Conservation (phyloP, 345 rosid species). For the Camelina sativa region DNA sequence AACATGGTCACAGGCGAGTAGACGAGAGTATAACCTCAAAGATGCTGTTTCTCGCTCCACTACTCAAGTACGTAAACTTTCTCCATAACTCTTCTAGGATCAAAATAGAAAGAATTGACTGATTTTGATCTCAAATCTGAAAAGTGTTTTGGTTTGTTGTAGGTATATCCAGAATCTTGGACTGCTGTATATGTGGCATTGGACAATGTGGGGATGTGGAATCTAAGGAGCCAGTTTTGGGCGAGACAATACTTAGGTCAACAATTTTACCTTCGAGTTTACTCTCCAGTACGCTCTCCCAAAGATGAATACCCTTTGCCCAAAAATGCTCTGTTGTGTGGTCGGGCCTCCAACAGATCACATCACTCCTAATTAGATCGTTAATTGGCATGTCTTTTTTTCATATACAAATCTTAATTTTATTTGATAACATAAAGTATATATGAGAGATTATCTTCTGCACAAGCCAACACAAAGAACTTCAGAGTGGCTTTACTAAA, state of each 20-base stretch:
- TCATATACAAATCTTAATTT: not conserved
- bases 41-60: conserved; percentile 83
- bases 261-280: conserved; percentile 74
- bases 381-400: not conserved
- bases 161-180: conserved; percentile 90
- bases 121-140: not conserved
- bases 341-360: conserved; percentile 48
- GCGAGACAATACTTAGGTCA: conserved; percentile 45
- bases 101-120: not conserved
- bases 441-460: not conserved
- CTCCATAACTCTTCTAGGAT: not conserved
- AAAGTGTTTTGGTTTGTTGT: conserved; percentile 34
- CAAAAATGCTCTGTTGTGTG: conserved; percentile 72
- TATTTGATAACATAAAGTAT: not conserved
- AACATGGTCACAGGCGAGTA: conserved; percentile 63
- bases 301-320: conserved; percentile 71
- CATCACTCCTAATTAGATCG: not conserved
- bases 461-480: not conserved
- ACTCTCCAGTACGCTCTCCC: conserved; percentile 47
- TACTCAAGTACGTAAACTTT: conserved; percentile 47
- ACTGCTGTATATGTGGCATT: conserved; percentile 72
- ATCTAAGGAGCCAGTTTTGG: conserved; percentile 72
- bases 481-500: not conserved
- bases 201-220: conserved; percentile 96
- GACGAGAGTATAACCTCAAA: conserved; percentile 67